phyloP scores from a whole-genome alignment of 129 eudicot genomes.

The Flaveria brownii region DNA sequence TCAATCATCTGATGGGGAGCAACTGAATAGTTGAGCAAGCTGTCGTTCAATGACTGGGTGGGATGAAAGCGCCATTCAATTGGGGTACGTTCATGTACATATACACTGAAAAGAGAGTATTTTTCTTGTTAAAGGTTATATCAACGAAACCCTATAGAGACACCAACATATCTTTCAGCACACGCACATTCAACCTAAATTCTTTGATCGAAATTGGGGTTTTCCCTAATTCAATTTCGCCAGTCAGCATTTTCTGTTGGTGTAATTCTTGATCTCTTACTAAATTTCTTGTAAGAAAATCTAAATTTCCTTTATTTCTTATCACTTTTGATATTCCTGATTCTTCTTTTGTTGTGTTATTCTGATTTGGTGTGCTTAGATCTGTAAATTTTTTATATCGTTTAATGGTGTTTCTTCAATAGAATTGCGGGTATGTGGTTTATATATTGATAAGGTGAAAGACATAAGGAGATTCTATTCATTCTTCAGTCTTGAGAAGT shows the following conservation, averaged over 20 bases:
- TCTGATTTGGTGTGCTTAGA: constrained; percentile 11
- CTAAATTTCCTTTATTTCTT: constrained; percentile 1
- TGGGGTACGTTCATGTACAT: not conserved
- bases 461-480: constrained; percentile 47
- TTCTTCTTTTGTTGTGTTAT: constrained; percentile 7
- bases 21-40: too few relatives aligned
- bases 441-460: constrained; percentile 48
- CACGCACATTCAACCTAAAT: constrained; percentile 19
- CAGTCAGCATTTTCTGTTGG: constrained; percentile 5
- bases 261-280: constrained; percentile 4
- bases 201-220: constrained; percentile 15
- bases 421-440: constrained; percentile 18
- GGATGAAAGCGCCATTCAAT: too few relatives aligned
- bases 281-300: constrained; percentile 32
- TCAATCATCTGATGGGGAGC: too few relatives aligned
- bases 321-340: too few relatives aligned
- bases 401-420: constrained; percentile 16
- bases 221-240: not conserved
- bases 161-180: constrained; percentile 10
- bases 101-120: constrained; percentile 9
- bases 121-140: constrained; percentile 21
- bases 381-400: constrained; percentile 7
- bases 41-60: too few relatives aligned
- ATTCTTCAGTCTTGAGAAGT: constrained; percentile 46
- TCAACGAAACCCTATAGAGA: not conserved